phyloP scores from a whole-genome alignment of 2,329 filamentous ascomycete species.

The Ceratocystis cubensis region DNA sequence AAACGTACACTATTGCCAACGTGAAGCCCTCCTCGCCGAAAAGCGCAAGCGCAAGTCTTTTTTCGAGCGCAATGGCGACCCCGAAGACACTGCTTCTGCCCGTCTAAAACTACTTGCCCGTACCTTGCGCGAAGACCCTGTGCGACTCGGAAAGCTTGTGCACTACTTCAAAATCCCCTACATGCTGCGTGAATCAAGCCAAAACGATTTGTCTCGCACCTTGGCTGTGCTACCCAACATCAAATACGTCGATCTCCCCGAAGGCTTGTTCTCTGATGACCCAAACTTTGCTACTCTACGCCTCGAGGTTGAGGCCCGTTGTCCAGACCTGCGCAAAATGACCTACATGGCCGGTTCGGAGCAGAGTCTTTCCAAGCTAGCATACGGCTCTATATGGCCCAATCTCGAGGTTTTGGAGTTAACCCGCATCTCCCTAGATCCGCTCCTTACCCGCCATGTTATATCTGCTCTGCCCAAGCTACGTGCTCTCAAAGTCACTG shows the following conservation, averaged over 20 bases:
- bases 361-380: slow-evolving; percentile 58
- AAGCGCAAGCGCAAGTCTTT: slow-evolving; percentile 61
- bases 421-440: slow-evolving; percentile 54
- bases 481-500: slow-evolving; percentile 60
- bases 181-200: slow-evolving; percentile 82
- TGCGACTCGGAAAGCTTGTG: slow-evolving; percentile 54
- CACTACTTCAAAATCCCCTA: slow-evolving; percentile 80
- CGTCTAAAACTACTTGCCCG: slow-evolving; percentile 69
- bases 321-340: slow-evolving; percentile 79
- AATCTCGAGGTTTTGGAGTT: slow-evolving; percentile 63
- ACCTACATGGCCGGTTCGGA: slow-evolving; percentile 69
- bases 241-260: slow-evolving; percentile 79
- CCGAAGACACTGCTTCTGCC: slow-evolving; percentile 64
- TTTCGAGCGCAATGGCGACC: slow-evolving; percentile 64
- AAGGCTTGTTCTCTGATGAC: slow-evolving; percentile 77
- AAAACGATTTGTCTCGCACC: slow-evolving; percentile 71
- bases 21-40: slow-evolving; percentile 69
- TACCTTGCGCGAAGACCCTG: slow-evolving; percentile 66
- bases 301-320: slow-evolving; percentile 72
- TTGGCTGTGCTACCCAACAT: slow-evolving; percentile 76
- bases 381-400: slow-evolving; percentile 53
- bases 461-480: slow-evolving; percentile 55
- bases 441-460: slow-evolving; percentile 55
- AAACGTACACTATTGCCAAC: slow-evolving; percentile 83
- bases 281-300: slow-evolving; percentile 60